Percentiles rank a stretch among this genome's conserved stretches.
phyloP scores from a whole-genome alignment of 2,329 filamentous ascomycete species.

The Fonsecaea multimorphosa region DNA sequence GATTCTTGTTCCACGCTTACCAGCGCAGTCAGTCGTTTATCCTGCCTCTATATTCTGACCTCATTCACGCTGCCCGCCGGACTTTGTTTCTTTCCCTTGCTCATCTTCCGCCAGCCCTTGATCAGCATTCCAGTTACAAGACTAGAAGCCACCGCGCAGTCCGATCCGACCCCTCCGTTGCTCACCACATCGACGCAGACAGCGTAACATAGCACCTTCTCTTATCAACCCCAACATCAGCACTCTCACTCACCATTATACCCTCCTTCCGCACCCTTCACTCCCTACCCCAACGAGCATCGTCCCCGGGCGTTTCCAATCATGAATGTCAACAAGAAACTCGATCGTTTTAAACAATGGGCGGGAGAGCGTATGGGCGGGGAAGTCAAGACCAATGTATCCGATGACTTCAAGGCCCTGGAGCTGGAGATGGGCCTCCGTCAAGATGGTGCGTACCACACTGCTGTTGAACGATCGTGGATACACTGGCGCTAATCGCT shows the following conservation, averaged over 20 bases:
- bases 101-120: conserved; percentile 9
- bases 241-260: conserved; percentile 11
- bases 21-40: conserved; percentile 35
- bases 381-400: conserved; percentile 83
- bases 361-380: conserved; percentile 94
- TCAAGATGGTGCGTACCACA: conserved; percentile 71
- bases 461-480: background rate
- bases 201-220: conserved; percentile 13
- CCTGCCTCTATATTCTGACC: conserved; percentile 24
- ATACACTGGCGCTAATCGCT: conserved; percentile 31
- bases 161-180: conserved; percentile 32
- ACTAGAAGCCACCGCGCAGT: conserved; percentile 10
- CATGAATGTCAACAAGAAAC: conserved; percentile 79
- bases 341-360: conserved; percentile 97
- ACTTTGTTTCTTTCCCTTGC: conserved; percentile 24
- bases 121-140: conserved; percentile 32
- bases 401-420: conserved; percentile 88
- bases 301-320: conserved; percentile 35
- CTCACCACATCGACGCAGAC: conserved; percentile 12
- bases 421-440: conserved; percentile 89
- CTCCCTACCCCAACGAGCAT: background rate
- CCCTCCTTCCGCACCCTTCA: conserved; percentile 6
- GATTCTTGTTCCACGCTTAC: conserved; percentile 21
- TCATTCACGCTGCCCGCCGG: conserved; percentile 23
- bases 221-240: conserved; percentile 22